A percentile compares a stretch with the other conserved stretches of the same genome.
Evolutionary conservation across 441 rosid genomes (phyloP).

Genomic region (Iberis amara): DNA sequence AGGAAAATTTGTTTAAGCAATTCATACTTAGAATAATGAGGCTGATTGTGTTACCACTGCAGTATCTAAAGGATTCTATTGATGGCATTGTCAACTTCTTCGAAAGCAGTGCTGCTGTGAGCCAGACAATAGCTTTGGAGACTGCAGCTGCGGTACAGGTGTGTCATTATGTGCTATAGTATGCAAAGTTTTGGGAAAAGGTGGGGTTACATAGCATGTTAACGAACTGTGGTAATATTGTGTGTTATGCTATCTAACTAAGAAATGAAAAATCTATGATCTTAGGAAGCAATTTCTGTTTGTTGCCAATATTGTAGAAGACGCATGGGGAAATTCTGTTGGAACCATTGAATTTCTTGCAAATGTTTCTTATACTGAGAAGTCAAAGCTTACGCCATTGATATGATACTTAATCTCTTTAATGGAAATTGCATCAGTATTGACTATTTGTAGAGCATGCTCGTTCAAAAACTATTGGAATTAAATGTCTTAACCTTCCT

Average conservation of each 20-base stretch:
- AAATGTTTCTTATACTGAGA: background rate
- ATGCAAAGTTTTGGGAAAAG: constrained; percentile 6
- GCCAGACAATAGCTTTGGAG: constrained; percentile 92
- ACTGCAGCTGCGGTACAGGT: constrained; percentile 99
- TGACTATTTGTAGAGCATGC: constrained; percentile 16
- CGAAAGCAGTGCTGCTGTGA: constrained; percentile 71
- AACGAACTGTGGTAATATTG: constrained; percentile 16
- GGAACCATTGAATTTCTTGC: background rate
- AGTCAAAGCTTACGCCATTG: constrained; percentile 7
- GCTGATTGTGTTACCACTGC: constrained; percentile 39
- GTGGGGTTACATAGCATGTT: constrained; percentile 11
- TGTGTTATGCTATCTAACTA: constrained; percentile 13
- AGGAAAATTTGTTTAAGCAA: constrained; percentile 19
- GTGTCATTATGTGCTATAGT: constrained; percentile 27
- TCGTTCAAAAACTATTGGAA: constrained; percentile 11
- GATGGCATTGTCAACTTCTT: constrained; percentile 76
- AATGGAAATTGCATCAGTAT: background rate
- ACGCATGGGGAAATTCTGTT: constrained; percentile 15
- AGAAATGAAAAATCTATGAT: constrained; percentile 8
- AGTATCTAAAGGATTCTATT: constrained; percentile 93
- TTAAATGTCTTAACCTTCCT: constrained; percentile 14
- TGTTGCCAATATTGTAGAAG: constrained; percentile 7
- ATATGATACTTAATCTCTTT: constrained; percentile 8
- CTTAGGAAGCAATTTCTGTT: background rate
- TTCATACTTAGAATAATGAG: constrained; percentile 18